Base-by-base conservation (phyloP, 2,329 filamentous ascomycete species). In the Plectosphaerella cucumerina region DNA sequence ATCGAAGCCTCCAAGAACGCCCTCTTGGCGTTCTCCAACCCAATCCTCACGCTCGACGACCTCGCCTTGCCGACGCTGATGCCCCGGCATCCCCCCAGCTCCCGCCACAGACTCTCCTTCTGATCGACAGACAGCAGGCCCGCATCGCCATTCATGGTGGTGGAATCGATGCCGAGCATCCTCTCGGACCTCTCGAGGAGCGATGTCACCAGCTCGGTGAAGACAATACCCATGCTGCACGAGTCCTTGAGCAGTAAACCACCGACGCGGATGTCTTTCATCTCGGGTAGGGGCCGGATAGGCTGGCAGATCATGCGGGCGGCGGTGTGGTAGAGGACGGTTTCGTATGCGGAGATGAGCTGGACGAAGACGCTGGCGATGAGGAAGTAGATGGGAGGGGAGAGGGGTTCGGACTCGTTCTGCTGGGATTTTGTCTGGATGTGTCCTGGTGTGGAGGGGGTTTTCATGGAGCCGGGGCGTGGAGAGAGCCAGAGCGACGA, bases 261-360 rank as follows among this genome's bases (percentile, higher is more conserved):
- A 2, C 23, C 44, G 6, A 45, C n/a, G 23, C 6, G 17, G 14
- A 45, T 9, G 4, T 20, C 20, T 10, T 21, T 6, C n/a, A 47
- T 26, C 5, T 17, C 18, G 6, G 45, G 33, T 14, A 47, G 31
- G n/a, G 44, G 44, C 6, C 22, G 18, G 5, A 5, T 22, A 3
- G 26, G 23, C 6, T 18, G 17, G 17, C 34, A 20, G 20, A 17
- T 15, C 20, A 47, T 39, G 8, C 45, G 33, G 10, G 26, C 15
- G 6, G 20, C 12, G 14, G 37, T 20, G 8, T 47, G 45, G 15
- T 47, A 20, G 9, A 39, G 14, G 15, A 47, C 34, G 20, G 31
- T 74, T 64, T 49, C 47, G 47, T 31, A 49, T 21, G 43, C n/a
- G 6, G 22, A 21, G 47, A 49, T 42, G n/a, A 49, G 47, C 47